phyloP scores from a whole-genome alignment of 139 green algal species.

The Spirogloea muscicola region DNA sequence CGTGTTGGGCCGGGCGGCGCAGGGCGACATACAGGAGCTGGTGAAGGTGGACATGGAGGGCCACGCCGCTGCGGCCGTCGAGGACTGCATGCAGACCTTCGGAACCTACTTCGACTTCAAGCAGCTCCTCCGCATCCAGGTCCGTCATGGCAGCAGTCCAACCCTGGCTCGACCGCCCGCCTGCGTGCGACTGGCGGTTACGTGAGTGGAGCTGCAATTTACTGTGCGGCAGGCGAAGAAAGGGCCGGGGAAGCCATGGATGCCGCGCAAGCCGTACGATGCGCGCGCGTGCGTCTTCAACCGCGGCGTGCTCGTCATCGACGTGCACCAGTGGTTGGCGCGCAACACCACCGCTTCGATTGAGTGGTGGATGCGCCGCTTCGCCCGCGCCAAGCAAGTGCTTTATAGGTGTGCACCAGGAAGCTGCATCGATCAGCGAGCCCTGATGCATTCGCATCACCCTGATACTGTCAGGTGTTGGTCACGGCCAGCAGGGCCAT shows the following conservation, averaged over 20 bases:
- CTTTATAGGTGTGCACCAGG: too few relatives aligned
- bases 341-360: conserved; percentile 12
- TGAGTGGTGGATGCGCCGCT: conserved; percentile 24
- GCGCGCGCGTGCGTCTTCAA: conserved; percentile 24
- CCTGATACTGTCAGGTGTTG: too few relatives aligned
- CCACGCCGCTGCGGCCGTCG: conserved; percentile 7
- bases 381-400: neutral
- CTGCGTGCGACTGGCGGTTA: too few relatives aligned
- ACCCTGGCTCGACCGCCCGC: too few relatives aligned
- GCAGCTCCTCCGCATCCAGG: conserved; percentile 9
- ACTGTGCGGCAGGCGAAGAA: neutral
- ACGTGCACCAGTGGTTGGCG: conserved; percentile 13
- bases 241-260: neutral
- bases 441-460: too few relatives aligned
- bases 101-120: conserved; percentile 25
- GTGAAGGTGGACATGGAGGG: conserved; percentile 23
- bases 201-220: neutral
- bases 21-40: conserved; percentile 23
- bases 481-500: too few relatives aligned
- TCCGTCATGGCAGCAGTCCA: neutral
- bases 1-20: neutral
- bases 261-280: neutral
- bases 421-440: too few relatives aligned
- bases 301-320: conserved; percentile 18
- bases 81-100: conserved; percentile 43